Evolutionary conservation across 495 filamentous ascomycete genomes (phyloP), one percentile per base, ranked within the genome.

Genomic region (Bacidia gigantensis): DNA sequence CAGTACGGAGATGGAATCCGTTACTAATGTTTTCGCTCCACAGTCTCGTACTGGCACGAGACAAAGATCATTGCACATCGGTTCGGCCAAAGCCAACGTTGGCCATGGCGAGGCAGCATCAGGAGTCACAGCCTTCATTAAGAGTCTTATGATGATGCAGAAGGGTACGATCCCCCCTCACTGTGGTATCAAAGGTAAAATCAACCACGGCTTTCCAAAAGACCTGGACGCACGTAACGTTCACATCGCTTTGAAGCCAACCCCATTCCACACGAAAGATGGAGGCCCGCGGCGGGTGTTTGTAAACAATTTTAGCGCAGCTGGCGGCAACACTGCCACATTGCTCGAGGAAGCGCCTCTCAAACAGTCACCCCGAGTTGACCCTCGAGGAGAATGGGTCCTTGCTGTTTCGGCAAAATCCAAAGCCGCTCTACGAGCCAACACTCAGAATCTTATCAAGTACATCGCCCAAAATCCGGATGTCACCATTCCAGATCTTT

Each of bases 221-320:
- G 83, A 90, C 61, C 65, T 89, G 0, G 68, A 68, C 0, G 74
- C 87, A 54, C 81, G 87, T 22, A 65, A 65, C 47, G 57, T 71
- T 3, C 46, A 57, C 46, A 70, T 71, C 49, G 61, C 67, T 7
- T 51, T 58, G 1, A 53, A 64, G 29, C 51, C 57, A 7, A 60
- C 55, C 1, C 55, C 57, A 17, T 69, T 81, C 64, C 69, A 69
- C 21, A 70, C 80, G 11, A 76, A 75, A 38, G 77, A 77, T 50
- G 80, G 75, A 26, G 21, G 20, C 14, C 73, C 65, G 65, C 78
- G 86, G 68, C 68, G 78, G 68, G 71, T 78, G 43, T 76, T 80
- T 52, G 56, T 88, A 22, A 82, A 79, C 58, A 87, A 88, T 65
- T 84, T 85, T 65, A 77, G 76, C 24, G 74, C 79, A 1, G 75